Percentiles rank a stretch among this genome's conserved stretches.
These are phyloP conservation scores for Sicyos edulis DNA, from an alignment of 306 rosid species.

Conservation along the genomic window DNA sequence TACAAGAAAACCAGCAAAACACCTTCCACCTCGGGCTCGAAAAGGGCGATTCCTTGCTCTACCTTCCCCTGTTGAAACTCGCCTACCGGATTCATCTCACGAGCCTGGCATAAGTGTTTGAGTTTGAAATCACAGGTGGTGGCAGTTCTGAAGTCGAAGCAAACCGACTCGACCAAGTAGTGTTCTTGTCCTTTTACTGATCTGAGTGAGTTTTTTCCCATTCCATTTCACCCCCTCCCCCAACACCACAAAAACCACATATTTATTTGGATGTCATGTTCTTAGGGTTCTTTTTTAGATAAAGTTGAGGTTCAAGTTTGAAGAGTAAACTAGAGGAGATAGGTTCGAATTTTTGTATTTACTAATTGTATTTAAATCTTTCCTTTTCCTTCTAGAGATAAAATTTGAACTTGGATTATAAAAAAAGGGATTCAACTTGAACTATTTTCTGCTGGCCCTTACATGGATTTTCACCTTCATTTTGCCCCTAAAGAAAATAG, in stretches of 20 bases:
- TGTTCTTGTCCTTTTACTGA: slow-evolving; percentile 19
- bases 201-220: slow-evolving; percentile 1
- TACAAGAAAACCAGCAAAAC: slow-evolving; percentile 73
- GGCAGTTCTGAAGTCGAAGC: slow-evolving; percentile 9
- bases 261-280: slow-evolving; percentile 19
- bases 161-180: slow-evolving; percentile 8
- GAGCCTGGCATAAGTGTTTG: slow-evolving; percentile 48
- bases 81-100: slow-evolving; percentile 48
- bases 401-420: not conserved
- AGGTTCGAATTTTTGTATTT: slow-evolving; percentile 22
- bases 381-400: slow-evolving; percentile 14
- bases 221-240: not conserved
- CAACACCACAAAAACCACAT: slow-evolving; percentile 12
- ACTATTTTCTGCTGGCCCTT: slow-evolving; percentile 2
- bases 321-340: slow-evolving; percentile 21
- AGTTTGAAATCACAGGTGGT: slow-evolving; percentile 16
- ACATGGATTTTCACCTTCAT: slow-evolving; percentile 1
- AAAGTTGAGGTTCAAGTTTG: slow-evolving; percentile 22
- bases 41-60: slow-evolving; percentile 61
- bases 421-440: not conserved
- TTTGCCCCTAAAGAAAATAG: slow-evolving; percentile 1
- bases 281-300: slow-evolving; percentile 9
- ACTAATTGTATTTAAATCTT: slow-evolving; percentile 22
- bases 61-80: slow-evolving; percentile 51
- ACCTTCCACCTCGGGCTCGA: slow-evolving; percentile 96